phyloP scores from a whole-genome alignment of 2,329 filamentous ascomycete species.

The Exophiala mesophila region DNA sequence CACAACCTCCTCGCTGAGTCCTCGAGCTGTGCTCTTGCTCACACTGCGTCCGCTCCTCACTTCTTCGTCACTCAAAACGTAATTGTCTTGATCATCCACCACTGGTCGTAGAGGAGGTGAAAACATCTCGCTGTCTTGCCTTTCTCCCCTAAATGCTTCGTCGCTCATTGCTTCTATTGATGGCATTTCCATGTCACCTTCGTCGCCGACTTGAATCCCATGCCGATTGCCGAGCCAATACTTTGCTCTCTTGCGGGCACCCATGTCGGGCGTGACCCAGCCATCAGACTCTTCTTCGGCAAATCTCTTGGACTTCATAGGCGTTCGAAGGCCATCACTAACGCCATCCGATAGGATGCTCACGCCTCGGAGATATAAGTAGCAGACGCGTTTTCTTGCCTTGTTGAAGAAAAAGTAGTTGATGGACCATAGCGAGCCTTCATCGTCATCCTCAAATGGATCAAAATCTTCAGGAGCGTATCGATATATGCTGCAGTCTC shows the following conservation, averaged over 20 bases:
- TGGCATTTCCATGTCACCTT: constrained; percentile 41
- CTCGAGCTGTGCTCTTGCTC: constrained; percentile 43
- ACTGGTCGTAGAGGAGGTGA: constrained; percentile 28
- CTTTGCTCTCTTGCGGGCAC: constrained; percentile 72
- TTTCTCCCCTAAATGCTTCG: constrained; percentile 10
- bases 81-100: constrained; percentile 40
- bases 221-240: constrained; percentile 79
- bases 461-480: constrained; percentile 79
- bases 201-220: constrained; percentile 38
- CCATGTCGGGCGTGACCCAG: constrained; percentile 47
- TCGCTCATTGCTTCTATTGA: constrained; percentile 14
- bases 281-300: constrained; percentile 43
- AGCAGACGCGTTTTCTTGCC: constrained; percentile 82
- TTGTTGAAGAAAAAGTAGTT: constrained; percentile 99
- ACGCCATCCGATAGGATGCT: constrained; percentile 63
- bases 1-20: constrained; percentile 51
- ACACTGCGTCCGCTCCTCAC: constrained; percentile 32
- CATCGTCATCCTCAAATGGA: constrained; percentile 86
- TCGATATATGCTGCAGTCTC: constrained; percentile 82
- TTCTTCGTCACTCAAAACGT: constrained; percentile 43
- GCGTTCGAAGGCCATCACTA: constrained; percentile 46
- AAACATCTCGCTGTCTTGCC: constrained; percentile 26
- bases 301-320: constrained; percentile 41
- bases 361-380: constrained; percentile 86
- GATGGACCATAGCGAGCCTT: constrained; percentile 88